Conservation (phyloP, 345 rosid genomes). For the Salix udensis region DNA sequence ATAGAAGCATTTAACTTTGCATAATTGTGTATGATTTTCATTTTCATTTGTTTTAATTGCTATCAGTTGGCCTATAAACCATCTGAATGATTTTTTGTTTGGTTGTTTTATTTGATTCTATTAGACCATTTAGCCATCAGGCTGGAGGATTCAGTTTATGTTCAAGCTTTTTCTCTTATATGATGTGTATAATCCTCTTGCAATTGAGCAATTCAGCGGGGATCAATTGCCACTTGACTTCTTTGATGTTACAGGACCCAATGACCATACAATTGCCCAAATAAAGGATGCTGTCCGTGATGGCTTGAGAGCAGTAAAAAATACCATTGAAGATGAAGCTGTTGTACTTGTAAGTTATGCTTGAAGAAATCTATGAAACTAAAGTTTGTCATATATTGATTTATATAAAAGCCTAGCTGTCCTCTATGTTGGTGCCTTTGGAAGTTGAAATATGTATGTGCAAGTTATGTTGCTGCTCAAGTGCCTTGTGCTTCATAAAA, state of each 20-base stretch:
- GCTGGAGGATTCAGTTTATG: not conserved
- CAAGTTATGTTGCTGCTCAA: not conserved
- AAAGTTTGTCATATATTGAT: not conserved
- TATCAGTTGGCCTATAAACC: not conserved
- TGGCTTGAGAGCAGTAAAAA: slow-evolving; percentile 94
- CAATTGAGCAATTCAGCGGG: not conserved
- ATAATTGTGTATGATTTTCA: not conserved
- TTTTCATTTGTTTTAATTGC: not conserved
- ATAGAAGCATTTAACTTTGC: slow-evolving; percentile 2
- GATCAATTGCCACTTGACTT: not conserved
- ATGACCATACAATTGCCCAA: slow-evolving; percentile 97
- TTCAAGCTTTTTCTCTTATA: not conserved
- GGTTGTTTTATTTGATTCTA: not conserved
- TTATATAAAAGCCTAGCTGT: not conserved
- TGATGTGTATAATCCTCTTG: not conserved
- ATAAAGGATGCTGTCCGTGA: slow-evolving; percentile 96
- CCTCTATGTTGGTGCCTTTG: not conserved
- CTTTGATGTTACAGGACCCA: slow-evolving; percentile 60
- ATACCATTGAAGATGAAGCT: slow-evolving; percentile 90
- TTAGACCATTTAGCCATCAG: not conserved
- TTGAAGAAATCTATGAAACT: not conserved
- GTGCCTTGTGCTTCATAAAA: not conserved
- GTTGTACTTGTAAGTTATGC: slow-evolving; percentile 61
- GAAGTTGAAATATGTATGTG: not conserved
- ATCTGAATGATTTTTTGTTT: not conserved